phyloP scores from a whole-genome alignment of 441 rosid species.

The Gossypium schwendimanii region DNA sequence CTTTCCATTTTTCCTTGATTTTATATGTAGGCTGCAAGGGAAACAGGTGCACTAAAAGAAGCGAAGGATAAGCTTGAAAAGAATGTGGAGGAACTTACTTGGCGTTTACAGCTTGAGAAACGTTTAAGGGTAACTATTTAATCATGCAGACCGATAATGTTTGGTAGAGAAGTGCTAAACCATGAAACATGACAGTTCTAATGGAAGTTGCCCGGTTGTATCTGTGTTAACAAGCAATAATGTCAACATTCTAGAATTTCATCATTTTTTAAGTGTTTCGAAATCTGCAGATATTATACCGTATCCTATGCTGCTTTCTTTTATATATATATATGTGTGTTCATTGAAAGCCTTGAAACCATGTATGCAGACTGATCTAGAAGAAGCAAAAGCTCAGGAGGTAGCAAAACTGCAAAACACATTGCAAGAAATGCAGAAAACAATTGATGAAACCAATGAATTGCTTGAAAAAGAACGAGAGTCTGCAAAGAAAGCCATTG shows the following conservation, averaged over 20 bases:
- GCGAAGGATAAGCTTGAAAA: conserved; percentile 98
- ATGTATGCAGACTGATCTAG: conserved; percentile 65
- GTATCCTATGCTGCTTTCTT: conserved; percentile 10
- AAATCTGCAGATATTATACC: not conserved
- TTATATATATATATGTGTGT: conserved; percentile 1
- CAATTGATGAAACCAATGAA: conserved; percentile 67
- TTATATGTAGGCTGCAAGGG: conserved; percentile 74
- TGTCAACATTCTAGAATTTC: conserved; percentile 10
- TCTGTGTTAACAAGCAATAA: not conserved
- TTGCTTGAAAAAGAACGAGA: conserved; percentile 67
- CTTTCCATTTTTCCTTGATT: conserved; percentile 3
- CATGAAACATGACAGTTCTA: conserved; percentile 1
- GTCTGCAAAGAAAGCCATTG: conserved; percentile 63
- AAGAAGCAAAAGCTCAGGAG: conserved; percentile 84
- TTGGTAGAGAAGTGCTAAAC: conserved; percentile 9
- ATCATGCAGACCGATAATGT: conserved; percentile 9
- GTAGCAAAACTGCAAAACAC: conserved; percentile 56
- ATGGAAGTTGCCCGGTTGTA: conserved; percentile 4
- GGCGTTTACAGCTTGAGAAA: conserved; percentile 90
- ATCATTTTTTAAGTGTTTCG: not conserved
- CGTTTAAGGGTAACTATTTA: conserved; percentile 62
- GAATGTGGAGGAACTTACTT: conserved; percentile 91
- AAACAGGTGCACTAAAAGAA: conserved; percentile 95
- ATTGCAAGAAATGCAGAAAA: conserved; percentile 65
- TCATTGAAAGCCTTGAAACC: conserved; percentile 20